Evolutionary conservation across 768 basidiomycete species (phyloP).

Genomic region (Lactarius vividus): DNA sequence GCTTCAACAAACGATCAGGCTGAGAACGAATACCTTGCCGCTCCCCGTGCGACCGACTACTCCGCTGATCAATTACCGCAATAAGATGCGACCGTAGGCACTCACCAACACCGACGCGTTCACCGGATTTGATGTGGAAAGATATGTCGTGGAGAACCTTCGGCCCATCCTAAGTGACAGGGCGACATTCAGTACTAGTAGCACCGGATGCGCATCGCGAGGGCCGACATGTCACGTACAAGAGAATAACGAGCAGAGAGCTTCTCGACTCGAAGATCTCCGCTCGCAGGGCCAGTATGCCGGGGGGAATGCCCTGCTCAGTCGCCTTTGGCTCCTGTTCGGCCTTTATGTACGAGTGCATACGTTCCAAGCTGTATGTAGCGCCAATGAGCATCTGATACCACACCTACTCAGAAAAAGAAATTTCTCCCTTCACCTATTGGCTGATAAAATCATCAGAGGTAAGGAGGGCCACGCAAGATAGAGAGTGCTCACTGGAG

Average conservation of each 20-base stretch:
- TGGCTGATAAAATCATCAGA: constrained; percentile 25
- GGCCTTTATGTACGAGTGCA: constrained; percentile 52
- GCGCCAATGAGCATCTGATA: not conserved
- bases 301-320: no score
- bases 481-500: no score
- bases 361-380: constrained; percentile 43
- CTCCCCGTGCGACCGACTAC: constrained; percentile 60
- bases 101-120: constrained; percentile 55
- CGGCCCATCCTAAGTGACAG: constrained; percentile 46
- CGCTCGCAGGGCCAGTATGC: no score
- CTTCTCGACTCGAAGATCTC: no score
- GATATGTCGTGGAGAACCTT: constrained; percentile 51
- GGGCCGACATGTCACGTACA: no score
- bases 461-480: not conserved
- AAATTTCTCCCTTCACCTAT: constrained; percentile 29
- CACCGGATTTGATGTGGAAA: constrained; percentile 52
- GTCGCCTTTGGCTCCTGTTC: constrained; percentile 40
- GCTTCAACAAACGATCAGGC: constrained; percentile 18
- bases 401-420: not conserved
- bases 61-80: not conserved
- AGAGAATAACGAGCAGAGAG: no score
- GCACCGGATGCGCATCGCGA: constrained; percentile 44
- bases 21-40: constrained; percentile 40
- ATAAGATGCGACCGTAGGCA: not conserved
- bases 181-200: constrained; percentile 31